Base-by-base conservation (phyloP, 371 early-diverging fungal species). In the Haplosporangium sp. region DNA sequence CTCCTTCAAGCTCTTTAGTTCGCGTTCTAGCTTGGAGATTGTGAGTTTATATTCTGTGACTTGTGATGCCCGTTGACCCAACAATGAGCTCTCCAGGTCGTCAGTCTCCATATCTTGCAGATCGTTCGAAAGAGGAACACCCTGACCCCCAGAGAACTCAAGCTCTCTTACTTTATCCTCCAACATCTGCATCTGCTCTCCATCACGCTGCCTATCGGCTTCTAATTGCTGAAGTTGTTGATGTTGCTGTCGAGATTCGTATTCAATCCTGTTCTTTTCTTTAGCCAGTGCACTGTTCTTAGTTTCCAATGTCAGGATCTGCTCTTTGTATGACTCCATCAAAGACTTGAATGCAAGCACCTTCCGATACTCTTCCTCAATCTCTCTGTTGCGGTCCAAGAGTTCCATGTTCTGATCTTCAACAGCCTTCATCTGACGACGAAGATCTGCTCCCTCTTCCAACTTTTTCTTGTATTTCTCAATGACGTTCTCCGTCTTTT, bases 381-480 rank as follows among this genome's bases (percentile, higher is more conserved):
- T 87, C 45, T 90, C 87, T 17, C 85, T 85, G 64, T 93, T 93
- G 34, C 89, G 91, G 19, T 91, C 90, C 60, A 88, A 77, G 50
- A 93, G 84, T 8, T 87, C 79, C 20, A 86, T 85, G 63, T 93
- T 94, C 78, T 94, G 92, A n/a, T 95, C 93, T 72, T 97, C 97
- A 34, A 94, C 34, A 20, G 86, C 91, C 86, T 94, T 94, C 69
- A 94, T 84, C 79, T 94, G 93, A 56, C 90, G 90, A 50, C 93
- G 88, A 44, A 94, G 61, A 65, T 96, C 96, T 0, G 89, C 90
- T 42, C 87, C 89, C 57, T 97, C 97, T 67, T 97, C 98, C 6
- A 97, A 87, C 71, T 95, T 94, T 84, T 94, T 95, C 81, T 95
- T 96, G 86, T 96, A 98, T 82, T 97, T 97, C 71, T 97, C 98